Percentiles rank a stretch among this genome's conserved stretches.
Conservation (phyloP, 176 grass and related monocot species). For the Carex kokanica region DNA sequence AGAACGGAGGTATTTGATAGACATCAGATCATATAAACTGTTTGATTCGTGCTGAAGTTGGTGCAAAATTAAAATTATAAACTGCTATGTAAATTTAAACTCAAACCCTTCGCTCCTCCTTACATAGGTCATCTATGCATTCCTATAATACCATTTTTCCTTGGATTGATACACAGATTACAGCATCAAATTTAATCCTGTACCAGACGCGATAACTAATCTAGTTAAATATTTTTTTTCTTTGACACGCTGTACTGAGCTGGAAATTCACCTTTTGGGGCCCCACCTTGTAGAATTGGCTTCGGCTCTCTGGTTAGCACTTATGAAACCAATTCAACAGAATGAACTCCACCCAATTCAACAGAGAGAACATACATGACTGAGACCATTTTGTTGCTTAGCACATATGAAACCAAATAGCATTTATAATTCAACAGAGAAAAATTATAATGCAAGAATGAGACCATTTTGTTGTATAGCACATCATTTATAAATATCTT, state of each 20-base stretch:
- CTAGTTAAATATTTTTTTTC: not conserved
- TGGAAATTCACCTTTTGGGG: not conserved
- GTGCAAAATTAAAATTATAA: too few species aligned
- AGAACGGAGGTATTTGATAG: too few species aligned
- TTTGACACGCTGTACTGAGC: not conserved
- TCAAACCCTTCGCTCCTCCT: too few species aligned
- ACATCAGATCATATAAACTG: too few species aligned
- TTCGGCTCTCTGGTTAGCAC: not conserved
- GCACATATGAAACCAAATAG: not conserved
- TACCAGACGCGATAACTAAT: not conserved
- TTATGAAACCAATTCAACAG: too few species aligned
- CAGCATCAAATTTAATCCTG: too few species aligned
- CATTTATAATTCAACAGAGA: not conserved
- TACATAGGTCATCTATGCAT: too few species aligned
- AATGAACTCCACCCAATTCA: not conserved
- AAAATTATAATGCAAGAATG: not conserved
- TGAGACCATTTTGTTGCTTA: not conserved
- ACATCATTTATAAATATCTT: constrained; percentile 1
- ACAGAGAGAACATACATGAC: not conserved
- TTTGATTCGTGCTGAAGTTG: too few species aligned
- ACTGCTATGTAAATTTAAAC: too few species aligned
- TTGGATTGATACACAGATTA: too few species aligned
- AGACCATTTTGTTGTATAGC: constrained; percentile 4
- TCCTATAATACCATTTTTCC: too few species aligned
- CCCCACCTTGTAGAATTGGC: not conserved